Percentiles rank a stretch among this genome's conserved stretches.
These are phyloP conservation scores for Tillandsia fasciculata DNA, from an alignment of 176 grass and related monocot genomes.

Conservation along the genomic window DNA sequence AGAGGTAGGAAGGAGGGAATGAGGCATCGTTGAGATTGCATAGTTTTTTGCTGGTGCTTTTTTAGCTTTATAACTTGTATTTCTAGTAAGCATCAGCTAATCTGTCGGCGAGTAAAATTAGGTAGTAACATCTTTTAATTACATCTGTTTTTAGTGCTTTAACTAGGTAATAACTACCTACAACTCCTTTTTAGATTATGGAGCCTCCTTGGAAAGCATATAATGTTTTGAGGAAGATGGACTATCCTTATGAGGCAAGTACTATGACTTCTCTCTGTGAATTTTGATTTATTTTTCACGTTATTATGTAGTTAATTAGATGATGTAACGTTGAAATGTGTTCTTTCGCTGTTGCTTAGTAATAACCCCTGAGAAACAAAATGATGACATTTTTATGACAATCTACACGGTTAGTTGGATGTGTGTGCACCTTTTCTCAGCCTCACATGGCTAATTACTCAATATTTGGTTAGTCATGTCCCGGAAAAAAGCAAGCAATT, in stretches of 20 bases:
- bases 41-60: background rate
- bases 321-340: background rate
- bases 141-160: background rate
- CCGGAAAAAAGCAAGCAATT: too few species aligned
- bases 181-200: conserved; percentile 18
- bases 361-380: too few species aligned
- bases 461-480: too few species aligned
- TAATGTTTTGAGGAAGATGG: conserved; percentile 37
- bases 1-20: too few species aligned
- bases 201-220: conserved; percentile 36
- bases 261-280: background rate
- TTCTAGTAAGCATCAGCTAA: background rate
- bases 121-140: background rate
- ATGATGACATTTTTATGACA: too few species aligned
- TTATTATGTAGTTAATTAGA: background rate
- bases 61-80: background rate
- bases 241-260: conserved; percentile 29
- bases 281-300: background rate
- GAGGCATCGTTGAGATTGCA: background rate
- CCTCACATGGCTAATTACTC: too few species aligned
- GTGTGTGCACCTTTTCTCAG: too few species aligned
- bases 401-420: too few species aligned
- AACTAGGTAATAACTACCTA: background rate
- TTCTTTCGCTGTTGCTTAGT: background rate
- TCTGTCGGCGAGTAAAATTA: background rate